Evolutionary conservation across 306 rosid genomes (phyloP).

Genomic region (Prunus fruticosa): DNA sequence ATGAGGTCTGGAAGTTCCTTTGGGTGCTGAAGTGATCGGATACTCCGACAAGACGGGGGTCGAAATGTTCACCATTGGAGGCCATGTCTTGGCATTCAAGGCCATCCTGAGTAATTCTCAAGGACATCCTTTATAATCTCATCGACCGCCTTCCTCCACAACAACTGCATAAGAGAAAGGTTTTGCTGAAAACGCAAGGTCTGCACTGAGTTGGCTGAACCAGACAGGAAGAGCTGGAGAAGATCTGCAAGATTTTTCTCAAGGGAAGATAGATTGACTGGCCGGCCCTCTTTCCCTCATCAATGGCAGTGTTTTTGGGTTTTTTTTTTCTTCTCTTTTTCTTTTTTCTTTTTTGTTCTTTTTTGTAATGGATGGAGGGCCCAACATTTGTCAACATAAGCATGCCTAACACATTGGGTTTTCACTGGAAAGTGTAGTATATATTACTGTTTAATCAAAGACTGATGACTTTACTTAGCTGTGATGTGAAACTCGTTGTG

Average conservation of each 20-base stretch:
- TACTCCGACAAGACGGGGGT: conserved; percentile 64
- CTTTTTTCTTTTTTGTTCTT: neutral
- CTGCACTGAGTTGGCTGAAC: conserved; percentile 38
- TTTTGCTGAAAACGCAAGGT: conserved; percentile 51
- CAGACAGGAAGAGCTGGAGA: conserved; percentile 49
- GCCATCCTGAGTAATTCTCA: conserved; percentile 70
- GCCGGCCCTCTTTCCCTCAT: no score
- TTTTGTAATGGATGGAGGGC: no score
- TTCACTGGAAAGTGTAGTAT: neutral
- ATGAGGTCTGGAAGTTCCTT: conserved; percentile 67
- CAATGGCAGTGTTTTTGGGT: no score
- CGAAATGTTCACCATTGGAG: conserved; percentile 57
- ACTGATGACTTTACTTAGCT: neutral
- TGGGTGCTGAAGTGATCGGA: conserved; percentile 57
- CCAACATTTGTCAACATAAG: no score
- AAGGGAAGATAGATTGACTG: conserved; percentile 21
- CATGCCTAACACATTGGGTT: neutral
- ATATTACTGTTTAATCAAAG: neutral
- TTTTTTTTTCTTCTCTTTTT: no score
- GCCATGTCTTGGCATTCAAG: conserved; percentile 69
- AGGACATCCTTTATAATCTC: conserved; percentile 51
- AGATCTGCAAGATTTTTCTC: conserved; percentile 61
- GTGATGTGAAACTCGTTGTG: neutral
- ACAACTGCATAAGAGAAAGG: conserved; percentile 38
- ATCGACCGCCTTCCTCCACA: conserved; percentile 51